These are phyloP conservation scores for Rhynchospora breviuscula DNA, from an alignment of 176 grass and related monocot genomes.

Conservation along the genomic window DNA sequence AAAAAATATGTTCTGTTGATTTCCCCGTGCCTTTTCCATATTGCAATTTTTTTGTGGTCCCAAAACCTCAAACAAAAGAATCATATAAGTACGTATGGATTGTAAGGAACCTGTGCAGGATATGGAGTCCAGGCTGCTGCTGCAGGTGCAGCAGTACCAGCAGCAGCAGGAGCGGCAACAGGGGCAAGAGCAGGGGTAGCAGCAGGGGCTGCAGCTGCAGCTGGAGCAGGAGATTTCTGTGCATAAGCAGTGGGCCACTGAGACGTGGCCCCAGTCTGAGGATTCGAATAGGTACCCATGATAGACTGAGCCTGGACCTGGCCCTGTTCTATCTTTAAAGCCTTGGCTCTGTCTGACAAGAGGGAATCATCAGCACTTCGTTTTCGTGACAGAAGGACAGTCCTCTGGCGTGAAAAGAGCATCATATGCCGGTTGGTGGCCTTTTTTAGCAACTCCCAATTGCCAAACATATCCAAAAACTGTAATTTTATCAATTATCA, in stretches of 20 bases:
- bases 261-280: conserved; percentile 17
- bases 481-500: conserved; percentile 32
- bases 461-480: conserved; percentile 97
- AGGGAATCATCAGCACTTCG: conserved; percentile 67
- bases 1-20: background rate
- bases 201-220: conserved; percentile 24
- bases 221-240: conserved; percentile 52
- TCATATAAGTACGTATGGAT: background rate
- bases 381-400: conserved; percentile 64
- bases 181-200: conserved; percentile 10
- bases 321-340: conserved; percentile 35
- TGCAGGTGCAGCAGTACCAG: conserved; percentile 55
- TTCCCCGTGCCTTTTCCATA: background rate
- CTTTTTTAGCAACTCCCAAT: conserved; percentile 80
- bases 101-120: conserved; percentile 48
- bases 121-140: conserved; percentile 68
- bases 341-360: conserved; percentile 65
- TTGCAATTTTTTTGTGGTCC: background rate
- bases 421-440: conserved; percentile 49
- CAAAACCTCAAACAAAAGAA: background rate
- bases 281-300: conserved; percentile 57
- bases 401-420: conserved; percentile 61
- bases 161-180: conserved; percentile 59
- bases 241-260: conserved; percentile 45
- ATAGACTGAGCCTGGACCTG: conserved; percentile 39